Base-by-base conservation (phyloP, 2,329 filamentous ascomycete genomes). In the Hortaea werneckii region DNA sequence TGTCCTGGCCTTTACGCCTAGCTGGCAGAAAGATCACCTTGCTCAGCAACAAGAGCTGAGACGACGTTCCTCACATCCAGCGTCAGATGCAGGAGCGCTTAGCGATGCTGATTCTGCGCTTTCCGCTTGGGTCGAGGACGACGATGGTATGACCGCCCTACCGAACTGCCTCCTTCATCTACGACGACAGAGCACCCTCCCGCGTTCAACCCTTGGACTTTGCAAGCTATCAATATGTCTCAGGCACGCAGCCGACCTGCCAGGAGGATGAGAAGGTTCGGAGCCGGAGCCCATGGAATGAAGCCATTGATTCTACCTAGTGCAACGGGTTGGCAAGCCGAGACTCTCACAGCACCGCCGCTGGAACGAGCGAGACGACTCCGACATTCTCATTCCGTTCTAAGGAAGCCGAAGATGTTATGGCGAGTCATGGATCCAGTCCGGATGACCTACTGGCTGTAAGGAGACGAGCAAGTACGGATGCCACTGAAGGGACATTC, bases 181-280 rank as follows among this genome's bases (percentile, higher is more conserved):
- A 30, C 13, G 39, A 29, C 29, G 26, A 43, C 30, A n/a, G 29
- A 13, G n/a, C 26, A 34, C 43, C 28, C 27, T 20, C 47, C 32
- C 43, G 30, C 11, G 7, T 48, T 47, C 46, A 53, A 51, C 26
- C 47, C 50, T 5, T 51, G 49, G 49, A 51, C 26, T n/a, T 40
- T 49, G 34, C 52, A 46, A 27, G 44, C 52, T 5, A 42, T 20
- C 20, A 20, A 20, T 20, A 20, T 20, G 20, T 20, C 20, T 4
- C 20, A 20, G 20, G 20, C 20, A 20, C 20, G 20, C 20, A 20
- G 42, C 10, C 55, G 46, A 27, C 58, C 58, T 3, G 49, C 48
- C 26, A 49, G 62, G 26, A 49, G 63, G 34, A 65, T 65, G 63
- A 48, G 63, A 26, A 54, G 61, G 6, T 65, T 65, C 41, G 60